phyloP scores from a whole-genome alignment of 2,329 filamentous ascomycete species.

The Aspergillus phoenicis region DNA sequence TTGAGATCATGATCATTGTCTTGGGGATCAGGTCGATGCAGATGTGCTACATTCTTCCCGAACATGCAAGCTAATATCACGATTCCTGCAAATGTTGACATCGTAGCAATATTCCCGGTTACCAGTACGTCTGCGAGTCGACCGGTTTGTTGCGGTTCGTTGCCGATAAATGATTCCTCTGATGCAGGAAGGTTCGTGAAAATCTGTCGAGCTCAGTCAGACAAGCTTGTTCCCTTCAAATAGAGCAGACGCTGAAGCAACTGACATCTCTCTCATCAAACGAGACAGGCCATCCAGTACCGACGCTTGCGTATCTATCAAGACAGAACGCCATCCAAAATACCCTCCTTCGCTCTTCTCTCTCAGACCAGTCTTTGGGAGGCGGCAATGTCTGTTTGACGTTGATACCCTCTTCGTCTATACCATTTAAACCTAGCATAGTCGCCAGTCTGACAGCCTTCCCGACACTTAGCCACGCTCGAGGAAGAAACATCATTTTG shows the following conservation, averaged over 20 bases:
- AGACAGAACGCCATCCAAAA: conserved; percentile 95
- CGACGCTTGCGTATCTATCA: conserved; percentile 91
- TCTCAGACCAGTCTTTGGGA: conserved; percentile 89
- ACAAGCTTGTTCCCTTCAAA: not conserved
- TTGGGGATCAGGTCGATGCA: conserved; percentile 81
- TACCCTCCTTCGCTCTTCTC: conserved; percentile 84
- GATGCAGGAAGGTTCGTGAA: conserved; percentile 80
- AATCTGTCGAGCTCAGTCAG: conserved; percentile 54
- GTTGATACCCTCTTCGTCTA: conserved; percentile 80
- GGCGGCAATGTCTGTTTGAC: conserved; percentile 90
- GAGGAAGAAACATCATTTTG: conserved; percentile 95
- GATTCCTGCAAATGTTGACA: conserved; percentile 79
- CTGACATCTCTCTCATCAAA: conserved; percentile 83
- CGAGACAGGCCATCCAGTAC: conserved; percentile 95
- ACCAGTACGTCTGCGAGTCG: conserved; percentile 60
- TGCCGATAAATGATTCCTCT: conserved; percentile 82
- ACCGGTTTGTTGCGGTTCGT: conserved; percentile 71
- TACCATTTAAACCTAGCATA: conserved; percentile 89
- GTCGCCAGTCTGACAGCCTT: conserved; percentile 77
- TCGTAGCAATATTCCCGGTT: conserved; percentile 69
- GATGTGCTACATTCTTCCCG: conserved; percentile 84
- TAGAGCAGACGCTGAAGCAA: conserved; percentile 4
- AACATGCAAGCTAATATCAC: conserved; percentile 86
- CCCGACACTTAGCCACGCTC: conserved; percentile 92
- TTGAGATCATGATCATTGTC: conserved; percentile 86